Evolutionary conservation across 495 filamentous ascomycete genomes (phyloP).

Genomic region (Antarctomyces pellizariae): DNA sequence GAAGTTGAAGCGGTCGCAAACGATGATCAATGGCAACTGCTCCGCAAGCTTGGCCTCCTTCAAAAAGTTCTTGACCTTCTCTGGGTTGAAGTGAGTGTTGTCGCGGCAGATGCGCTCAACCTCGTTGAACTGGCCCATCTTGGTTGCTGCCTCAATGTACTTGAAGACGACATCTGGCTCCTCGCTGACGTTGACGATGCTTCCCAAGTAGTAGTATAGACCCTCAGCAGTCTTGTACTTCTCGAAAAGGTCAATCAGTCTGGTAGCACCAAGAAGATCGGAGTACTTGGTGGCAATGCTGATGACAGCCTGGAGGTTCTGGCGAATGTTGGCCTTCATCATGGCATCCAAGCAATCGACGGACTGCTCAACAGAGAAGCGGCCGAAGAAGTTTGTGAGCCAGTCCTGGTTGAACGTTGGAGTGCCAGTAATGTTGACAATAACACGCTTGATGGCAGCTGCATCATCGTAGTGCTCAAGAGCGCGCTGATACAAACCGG

Average conservation of each 20-base stretch:
- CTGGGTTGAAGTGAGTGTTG: conserved; percentile 76
- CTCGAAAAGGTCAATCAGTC: conserved; percentile 83
- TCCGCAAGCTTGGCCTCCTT: conserved; percentile 87
- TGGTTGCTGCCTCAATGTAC: conserved; percentile 92
- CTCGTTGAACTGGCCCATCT: conserved; percentile 75
- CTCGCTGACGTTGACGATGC: conserved; percentile 90
- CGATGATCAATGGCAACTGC: conserved; percentile 90
- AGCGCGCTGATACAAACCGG: conserved; percentile 65
- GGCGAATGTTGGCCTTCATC: conserved; percentile 85
- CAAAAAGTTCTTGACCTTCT: conserved; percentile 98
- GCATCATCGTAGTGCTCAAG: conserved; percentile 87
- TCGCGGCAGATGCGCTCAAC: conserved; percentile 95
- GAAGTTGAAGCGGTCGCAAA: conserved; percentile 96
- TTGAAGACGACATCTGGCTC: conserved; percentile 96
- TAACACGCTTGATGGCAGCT: conserved; percentile 66
- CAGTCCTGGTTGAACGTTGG: conserved; percentile 75
- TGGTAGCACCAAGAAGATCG: conserved; percentile 75
- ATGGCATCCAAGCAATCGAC: conserved; percentile 89
- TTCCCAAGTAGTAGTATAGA: conserved; percentile 92
- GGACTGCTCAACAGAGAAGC: conserved; percentile 82
- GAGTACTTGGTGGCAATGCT: conserved; percentile 95
- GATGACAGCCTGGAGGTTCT: conserved; percentile 83
- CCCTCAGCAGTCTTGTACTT: conserved; percentile 93
- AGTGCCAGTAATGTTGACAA: conserved; percentile 53
- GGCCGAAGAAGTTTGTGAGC: conserved; percentile 78